Conservation (phyloP, 805 yeast genomes). For the Yarrowia divulgata region DNA sequence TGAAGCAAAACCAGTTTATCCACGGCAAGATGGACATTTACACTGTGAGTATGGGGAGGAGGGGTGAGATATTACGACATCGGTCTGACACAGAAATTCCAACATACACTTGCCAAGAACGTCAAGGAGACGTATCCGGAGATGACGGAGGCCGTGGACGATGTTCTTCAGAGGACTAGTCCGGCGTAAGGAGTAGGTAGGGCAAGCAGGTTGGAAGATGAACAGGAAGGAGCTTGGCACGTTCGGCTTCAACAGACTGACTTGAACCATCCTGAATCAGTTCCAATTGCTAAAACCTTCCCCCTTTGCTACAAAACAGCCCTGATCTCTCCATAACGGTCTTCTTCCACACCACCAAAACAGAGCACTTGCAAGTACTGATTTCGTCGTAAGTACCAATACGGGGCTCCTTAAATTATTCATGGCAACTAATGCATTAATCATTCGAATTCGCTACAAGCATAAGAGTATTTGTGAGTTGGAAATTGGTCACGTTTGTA, state of each 20-base stretch:
- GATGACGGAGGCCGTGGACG: slow-evolving; percentile 62
- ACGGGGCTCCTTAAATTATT: slow-evolving; percentile 9
- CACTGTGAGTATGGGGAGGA: slow-evolving; percentile 43
- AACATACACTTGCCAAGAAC: slow-evolving; percentile 71
- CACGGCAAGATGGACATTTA: slow-evolving; percentile 84
- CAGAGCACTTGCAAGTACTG: neutral
- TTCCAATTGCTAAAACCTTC: too few relatives aligned
- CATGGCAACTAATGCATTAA: neutral
- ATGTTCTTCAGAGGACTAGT: slow-evolving; percentile 47
- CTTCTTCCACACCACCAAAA: neutral
- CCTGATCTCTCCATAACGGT: too few relatives aligned
- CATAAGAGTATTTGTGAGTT: too few relatives aligned
- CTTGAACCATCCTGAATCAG: too few relatives aligned
- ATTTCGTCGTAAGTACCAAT: too few relatives aligned
- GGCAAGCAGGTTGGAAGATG: neutral
- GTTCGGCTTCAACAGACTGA: too few relatives aligned
- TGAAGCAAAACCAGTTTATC: slow-evolving; percentile 84
- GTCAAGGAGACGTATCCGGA: slow-evolving; percentile 83
- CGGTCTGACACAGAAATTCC: slow-evolving; percentile 53
- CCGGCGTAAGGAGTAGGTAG: neutral
- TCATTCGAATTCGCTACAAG: neutral
- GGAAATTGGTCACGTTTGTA: too few relatives aligned
- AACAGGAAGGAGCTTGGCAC: neutral
- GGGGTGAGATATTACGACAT: too few relatives aligned
- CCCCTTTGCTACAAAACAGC: too few relatives aligned